Conservation (phyloP, 192 early-diverging fungal species). For the Powellomyces hirtus region DNA sequence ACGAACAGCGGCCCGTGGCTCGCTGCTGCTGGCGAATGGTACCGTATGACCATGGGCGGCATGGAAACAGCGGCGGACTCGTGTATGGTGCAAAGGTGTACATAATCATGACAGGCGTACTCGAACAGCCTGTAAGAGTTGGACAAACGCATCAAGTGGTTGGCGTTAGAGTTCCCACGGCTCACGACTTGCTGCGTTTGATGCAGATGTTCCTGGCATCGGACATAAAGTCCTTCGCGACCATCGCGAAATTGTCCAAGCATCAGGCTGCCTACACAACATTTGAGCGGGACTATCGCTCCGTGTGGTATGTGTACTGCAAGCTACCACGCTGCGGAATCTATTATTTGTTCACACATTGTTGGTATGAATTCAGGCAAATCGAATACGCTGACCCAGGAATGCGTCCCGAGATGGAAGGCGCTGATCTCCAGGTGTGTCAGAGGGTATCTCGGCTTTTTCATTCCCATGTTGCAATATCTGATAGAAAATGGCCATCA, state of each 20-base stretch:
- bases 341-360: no score
- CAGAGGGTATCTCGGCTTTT: not conserved
- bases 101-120: conserved; percentile 21
- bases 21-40: not conserved
- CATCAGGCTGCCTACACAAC: conserved; percentile 31
- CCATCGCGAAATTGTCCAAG: conserved; percentile 25
- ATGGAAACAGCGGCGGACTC: not conserved
- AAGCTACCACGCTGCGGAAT: no score
- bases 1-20: not conserved
- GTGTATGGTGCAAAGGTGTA: conserved; percentile 33
- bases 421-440: conserved; percentile 24
- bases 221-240: conserved; percentile 27
- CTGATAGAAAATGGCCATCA: conserved; percentile 6
- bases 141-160: no score
- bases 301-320: conserved; percentile 34
- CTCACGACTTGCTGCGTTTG: not conserved
- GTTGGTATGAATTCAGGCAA: conserved; percentile 29
- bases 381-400: conserved; percentile 33
- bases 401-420: conserved; percentile 37
- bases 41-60: not conserved
- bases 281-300: conserved; percentile 18
- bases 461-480: no score
- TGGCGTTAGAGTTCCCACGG: not conserved
- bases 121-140: conserved; percentile 8
- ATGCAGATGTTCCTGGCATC: conserved; percentile 40